Evolutionary conservation across 305 asterid species (phyloP).

Genomic region (Solanum aculeatissimum): DNA sequence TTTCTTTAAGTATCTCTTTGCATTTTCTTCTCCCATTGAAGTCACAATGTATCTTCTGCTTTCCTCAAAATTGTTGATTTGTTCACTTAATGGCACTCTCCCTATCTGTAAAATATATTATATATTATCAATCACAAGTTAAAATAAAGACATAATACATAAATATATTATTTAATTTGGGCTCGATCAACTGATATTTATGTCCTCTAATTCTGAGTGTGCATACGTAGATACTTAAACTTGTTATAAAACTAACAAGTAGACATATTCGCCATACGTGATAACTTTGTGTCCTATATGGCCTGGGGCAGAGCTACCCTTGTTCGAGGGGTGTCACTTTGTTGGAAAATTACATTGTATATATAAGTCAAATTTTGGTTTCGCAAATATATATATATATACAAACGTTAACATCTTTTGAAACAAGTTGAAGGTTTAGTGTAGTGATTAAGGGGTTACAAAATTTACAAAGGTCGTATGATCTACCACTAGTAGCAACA

Average conservation of each 20-base stretch:
- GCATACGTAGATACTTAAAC: no score
- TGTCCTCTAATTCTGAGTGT: no score
- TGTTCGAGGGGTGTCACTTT: not conserved
- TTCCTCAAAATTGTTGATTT: conserved; percentile 30
- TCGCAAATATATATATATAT: no score
- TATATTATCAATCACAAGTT: no score
- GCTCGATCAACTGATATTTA: no score
- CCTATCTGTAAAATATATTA: conserved; percentile 21
- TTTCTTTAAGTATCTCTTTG: conserved; percentile 16
- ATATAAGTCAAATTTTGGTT: not conserved
- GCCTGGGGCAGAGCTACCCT: not conserved
- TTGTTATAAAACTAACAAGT: no score
- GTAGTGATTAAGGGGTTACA: not conserved
- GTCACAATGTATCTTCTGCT: conserved; percentile 30
- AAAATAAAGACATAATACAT: no score
- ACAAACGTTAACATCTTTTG: not conserved
- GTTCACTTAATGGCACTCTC: conserved; percentile 32
- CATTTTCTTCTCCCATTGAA: conserved; percentile 26
- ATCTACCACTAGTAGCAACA: not conserved
- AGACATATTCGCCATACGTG: no score
- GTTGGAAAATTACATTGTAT: not conserved
- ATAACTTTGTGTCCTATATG: not conserved
- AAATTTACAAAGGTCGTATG: not conserved
- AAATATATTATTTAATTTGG: no score
- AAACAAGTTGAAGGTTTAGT: not conserved